Base-by-base conservation (phyloP, 73 alveolate species). In the Stentor coeruleus region DNA sequence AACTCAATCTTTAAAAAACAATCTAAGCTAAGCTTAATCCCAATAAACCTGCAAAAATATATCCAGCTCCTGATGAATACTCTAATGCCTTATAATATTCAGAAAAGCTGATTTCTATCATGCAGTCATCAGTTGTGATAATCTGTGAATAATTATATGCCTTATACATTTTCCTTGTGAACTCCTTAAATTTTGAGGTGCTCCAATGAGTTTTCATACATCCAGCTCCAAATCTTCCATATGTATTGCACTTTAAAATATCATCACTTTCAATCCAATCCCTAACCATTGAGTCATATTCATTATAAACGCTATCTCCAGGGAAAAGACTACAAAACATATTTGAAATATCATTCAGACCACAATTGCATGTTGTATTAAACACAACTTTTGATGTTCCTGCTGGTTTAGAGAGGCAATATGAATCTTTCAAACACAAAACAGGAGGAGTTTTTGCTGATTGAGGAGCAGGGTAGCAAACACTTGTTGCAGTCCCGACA, bases 241-340 rank as follows among this genome's bases (percentile, higher is more conserved):
- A 66, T 66, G 79, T 66, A 33, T 66, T 66, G 79, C 79, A 66
- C 33, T 66, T 66, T 40, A 66, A 66, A 20, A 66, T 33, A 26
- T 31, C 79, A 11, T 66, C 37, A 31, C 79, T 66, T 20, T 66
- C 33, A 20, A 31, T 20, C 79, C 79, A 66, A 40, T 37, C 11
- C 33, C 37, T 66, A 28, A 66, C 33, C 37, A 66, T 66, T 0
- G n/a, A 37, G 37, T 20, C n/a, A 2, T 66, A 66, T 20, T 66
- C 37, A 40, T 20, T 31, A 33, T 66, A 66, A 28, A 31, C n/a
- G 39, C n/a, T 11, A 66, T 66, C 79, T 31, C 79, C 79, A 26
- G 79, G 79, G 39, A 66, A 66, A 20, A 66, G n/a, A 40, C 37
- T 31, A 33, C 79, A 66, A 11, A 66, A 20, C 3, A 37, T 40